Conservation (phyloP, 768 basidiomycete genomes). For the Mycena belliarum region DNA sequence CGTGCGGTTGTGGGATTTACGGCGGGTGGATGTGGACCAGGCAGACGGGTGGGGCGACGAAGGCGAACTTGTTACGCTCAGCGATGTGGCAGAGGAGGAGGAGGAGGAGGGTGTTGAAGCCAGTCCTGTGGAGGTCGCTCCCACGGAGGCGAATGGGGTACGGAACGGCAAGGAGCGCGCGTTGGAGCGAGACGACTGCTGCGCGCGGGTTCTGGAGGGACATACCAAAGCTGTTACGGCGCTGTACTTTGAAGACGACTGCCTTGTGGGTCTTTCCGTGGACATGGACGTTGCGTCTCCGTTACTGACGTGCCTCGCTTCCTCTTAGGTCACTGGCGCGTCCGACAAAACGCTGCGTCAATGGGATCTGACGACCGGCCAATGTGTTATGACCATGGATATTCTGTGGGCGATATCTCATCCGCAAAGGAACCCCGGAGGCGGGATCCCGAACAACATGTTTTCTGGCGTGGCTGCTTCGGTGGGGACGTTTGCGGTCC, state of each 20-base stretch:
- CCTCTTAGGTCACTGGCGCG: conserved; percentile 85
- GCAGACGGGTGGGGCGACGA: conserved; percentile 49
- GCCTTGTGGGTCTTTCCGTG: conserved; percentile 59
- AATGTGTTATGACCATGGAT: conserved; percentile 99
- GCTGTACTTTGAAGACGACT: conserved; percentile 94
- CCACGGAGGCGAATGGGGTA: conserved; percentile 39
- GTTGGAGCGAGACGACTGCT: conserved; percentile 54
- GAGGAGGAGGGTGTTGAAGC: conserved; percentile 40
- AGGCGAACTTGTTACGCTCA: conserved; percentile 55
- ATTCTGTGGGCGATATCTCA: conserved; percentile 99
- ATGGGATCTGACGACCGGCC: conserved; percentile 96
- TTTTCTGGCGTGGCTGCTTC: conserved; percentile 57
- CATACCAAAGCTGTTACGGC: conserved; percentile 93
- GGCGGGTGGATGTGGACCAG: conserved; percentile 78
- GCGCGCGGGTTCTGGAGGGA: conserved; percentile 79
- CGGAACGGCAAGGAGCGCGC: conserved; percentile 37
- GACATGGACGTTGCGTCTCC: background rate
- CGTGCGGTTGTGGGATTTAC: conserved; percentile 88
- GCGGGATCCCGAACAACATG: conserved; percentile 41
- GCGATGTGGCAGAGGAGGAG: conserved; percentile 65
- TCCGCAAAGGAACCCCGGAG: conserved; percentile 46
- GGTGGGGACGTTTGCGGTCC: conserved; percentile 71
- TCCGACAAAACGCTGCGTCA: conserved; percentile 98
- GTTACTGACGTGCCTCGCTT: conserved; percentile 21
- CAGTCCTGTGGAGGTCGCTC: conserved; percentile 30